Evolutionary conservation across 179 eudicot genomes (phyloP).

Genomic region (Drosera spatulata): DNA sequence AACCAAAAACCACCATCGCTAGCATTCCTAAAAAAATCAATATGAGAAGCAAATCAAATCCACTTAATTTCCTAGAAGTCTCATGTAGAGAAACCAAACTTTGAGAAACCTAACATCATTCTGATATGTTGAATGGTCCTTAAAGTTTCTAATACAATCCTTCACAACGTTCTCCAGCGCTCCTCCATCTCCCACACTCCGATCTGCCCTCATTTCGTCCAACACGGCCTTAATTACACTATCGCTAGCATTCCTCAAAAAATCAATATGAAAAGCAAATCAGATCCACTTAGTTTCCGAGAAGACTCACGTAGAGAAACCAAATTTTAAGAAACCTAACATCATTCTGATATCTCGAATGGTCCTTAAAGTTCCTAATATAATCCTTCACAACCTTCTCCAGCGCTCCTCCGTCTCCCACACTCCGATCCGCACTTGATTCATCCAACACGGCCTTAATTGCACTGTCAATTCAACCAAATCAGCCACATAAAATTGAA

Average conservation of each 20-base stretch:
- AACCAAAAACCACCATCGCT: too few species aligned
- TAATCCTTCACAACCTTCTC: constrained; percentile 23
- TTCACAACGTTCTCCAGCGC: constrained; percentile 30
- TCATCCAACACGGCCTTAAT: constrained; percentile 29
- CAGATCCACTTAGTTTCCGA: not conserved
- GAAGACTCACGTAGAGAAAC: constrained; percentile 55
- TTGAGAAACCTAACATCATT: constrained; percentile 72
- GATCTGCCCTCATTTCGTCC: constrained; percentile 15
- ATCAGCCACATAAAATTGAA: not conserved
- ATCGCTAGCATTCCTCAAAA: not conserved
- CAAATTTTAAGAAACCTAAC: constrained; percentile 81
- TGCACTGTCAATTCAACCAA: constrained; percentile 24
- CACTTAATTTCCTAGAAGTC: not conserved
- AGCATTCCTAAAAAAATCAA: not conserved
- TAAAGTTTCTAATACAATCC: too few species aligned
- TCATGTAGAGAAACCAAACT: constrained; percentile 71
- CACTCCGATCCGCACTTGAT: constrained; percentile 13
- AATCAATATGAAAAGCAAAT: not conserved
- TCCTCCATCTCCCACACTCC: constrained; percentile 6
- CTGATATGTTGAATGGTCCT: constrained; percentile 14
- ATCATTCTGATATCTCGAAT: constrained; percentile 37
- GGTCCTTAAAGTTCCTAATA: too few species aligned
- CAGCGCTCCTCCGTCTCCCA: constrained; percentile 11
- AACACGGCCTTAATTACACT: constrained; percentile 30
- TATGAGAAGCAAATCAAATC: not conserved